phyloP scores from a whole-genome alignment of 768 basidiomycete genomes.

The Trametes cubensis region DNA sequence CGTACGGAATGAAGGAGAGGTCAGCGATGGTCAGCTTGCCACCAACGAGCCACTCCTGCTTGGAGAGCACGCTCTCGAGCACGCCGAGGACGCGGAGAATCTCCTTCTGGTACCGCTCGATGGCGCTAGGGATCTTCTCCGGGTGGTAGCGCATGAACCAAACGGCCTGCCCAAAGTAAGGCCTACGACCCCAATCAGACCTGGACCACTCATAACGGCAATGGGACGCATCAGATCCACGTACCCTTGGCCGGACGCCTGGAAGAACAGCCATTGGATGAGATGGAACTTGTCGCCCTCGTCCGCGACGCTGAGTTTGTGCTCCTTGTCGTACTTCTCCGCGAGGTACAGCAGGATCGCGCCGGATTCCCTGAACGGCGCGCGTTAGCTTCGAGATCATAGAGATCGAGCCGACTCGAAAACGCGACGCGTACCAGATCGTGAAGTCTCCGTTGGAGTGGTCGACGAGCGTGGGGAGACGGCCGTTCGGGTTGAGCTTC shows the following conservation, averaged over 20 bases:
- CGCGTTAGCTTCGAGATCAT: background rate
- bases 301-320: conserved; percentile 32
- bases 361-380: conserved; percentile 34
- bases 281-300: conserved; percentile 22
- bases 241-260: conserved; percentile 32
- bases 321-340: conserved; percentile 46
- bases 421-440: conserved; percentile 29
- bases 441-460: conserved; percentile 35
- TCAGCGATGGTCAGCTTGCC: conserved; percentile 26
- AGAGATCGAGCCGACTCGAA: too few relatives aligned
- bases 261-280: conserved; percentile 49
- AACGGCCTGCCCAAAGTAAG: conserved; percentile 24
- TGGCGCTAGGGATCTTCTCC: conserved; percentile 19
- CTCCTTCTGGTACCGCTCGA: conserved; percentile 31
- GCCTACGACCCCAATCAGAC: too few relatives aligned
- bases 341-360: conserved; percentile 47
- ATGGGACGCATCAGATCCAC: too few relatives aligned
- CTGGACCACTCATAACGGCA: too few relatives aligned
- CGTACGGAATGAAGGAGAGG: conserved; percentile 23
- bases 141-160: conserved; percentile 25
- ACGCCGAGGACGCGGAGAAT: conserved; percentile 27
- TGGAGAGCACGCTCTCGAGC: conserved; percentile 26
- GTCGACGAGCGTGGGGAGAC: conserved; percentile 40
- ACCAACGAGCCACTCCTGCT: conserved; percentile 26
- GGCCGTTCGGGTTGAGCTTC: conserved; percentile 38